phyloP scores from a whole-genome alignment of 352 stramenopile species.

The Globisporangium perplexum region DNA sequence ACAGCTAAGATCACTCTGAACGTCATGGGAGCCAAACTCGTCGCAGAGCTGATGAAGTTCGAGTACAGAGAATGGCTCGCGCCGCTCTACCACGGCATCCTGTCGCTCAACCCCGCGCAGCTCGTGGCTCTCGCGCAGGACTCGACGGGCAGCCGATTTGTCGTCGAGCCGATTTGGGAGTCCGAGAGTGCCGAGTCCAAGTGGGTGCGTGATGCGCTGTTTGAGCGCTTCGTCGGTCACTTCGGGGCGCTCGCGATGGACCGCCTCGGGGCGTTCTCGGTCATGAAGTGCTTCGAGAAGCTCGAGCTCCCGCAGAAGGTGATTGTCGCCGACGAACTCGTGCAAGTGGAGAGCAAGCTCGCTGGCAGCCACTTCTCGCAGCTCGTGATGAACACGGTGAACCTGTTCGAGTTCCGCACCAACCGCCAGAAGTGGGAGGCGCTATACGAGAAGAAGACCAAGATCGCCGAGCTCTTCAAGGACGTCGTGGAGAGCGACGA shows the following conservation, averaged over 20 bases:
- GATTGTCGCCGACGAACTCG: conserved; percentile 61
- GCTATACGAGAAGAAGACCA: conserved; percentile 73
- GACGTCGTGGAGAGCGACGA: conserved; percentile 47
- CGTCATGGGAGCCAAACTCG: conserved; percentile 71
- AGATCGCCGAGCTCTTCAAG: conserved; percentile 76
- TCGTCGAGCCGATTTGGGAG: conserved; percentile 80
- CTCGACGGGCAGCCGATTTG: conserved; percentile 67
- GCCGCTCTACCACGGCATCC: conserved; percentile 55
- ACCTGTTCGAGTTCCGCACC: conserved; percentile 76
- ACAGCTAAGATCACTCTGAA: conserved; percentile 64
- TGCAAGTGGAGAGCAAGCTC: conserved; percentile 65
- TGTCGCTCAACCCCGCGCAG: conserved; percentile 60
- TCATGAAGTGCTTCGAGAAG: conserved; percentile 81
- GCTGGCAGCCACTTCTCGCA: conserved; percentile 76
- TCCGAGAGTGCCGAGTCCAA: conserved; percentile 40
- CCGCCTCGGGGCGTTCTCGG: conserved; percentile 69
- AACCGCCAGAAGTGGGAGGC: conserved; percentile 75
- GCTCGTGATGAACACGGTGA: conserved; percentile 74
- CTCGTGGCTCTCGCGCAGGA: conserved; percentile 71
- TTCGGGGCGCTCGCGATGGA: conserved; percentile 69
- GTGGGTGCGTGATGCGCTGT: conserved; percentile 64
- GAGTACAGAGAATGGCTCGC: conserved; percentile 38
- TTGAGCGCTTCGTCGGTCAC: conserved; percentile 58
- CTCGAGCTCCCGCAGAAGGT: conserved; percentile 55
- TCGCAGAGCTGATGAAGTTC: conserved; percentile 65